phyloP scores from a whole-genome alignment of 2,329 filamentous ascomycete genomes.

The Epichloe baconii region DNA sequence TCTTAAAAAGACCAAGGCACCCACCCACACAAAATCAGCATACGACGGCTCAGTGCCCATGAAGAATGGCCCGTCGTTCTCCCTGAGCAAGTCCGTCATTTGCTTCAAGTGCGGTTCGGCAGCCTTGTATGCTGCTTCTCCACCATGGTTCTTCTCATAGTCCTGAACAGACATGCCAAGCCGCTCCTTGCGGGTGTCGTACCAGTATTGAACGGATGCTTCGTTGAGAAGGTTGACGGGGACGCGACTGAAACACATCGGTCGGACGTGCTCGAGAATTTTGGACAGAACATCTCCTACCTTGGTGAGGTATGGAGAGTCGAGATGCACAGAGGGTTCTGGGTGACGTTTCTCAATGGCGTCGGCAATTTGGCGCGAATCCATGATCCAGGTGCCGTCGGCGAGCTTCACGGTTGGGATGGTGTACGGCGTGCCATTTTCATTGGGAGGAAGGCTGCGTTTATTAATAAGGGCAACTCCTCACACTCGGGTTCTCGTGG shows the following conservation, averaged over 20 bases:
- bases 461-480: background rate
- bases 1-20: constrained; percentile 30
- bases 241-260: constrained; percentile 34
- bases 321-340: constrained; percentile 41
- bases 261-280: constrained; percentile 19
- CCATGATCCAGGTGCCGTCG: constrained; percentile 48
- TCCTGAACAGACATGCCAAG: constrained; percentile 42
- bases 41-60: constrained; percentile 41
- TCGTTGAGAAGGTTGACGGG: constrained; percentile 37
- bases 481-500: background rate
- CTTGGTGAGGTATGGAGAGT: constrained; percentile 34
- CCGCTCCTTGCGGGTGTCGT: constrained; percentile 31
- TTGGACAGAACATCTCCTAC: constrained; percentile 27
- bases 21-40: constrained; percentile 44
- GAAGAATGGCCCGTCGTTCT: constrained; percentile 49
- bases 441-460: constrained; percentile 5
- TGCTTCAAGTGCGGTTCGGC: constrained; percentile 24
- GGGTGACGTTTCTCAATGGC: constrained; percentile 47
- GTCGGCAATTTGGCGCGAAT: constrained; percentile 46
- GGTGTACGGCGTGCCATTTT: constrained; percentile 2
- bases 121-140: constrained; percentile 34
- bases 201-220: constrained; percentile 40
- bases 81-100: constrained; percentile 26
- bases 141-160: constrained; percentile 31
- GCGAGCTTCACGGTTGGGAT: constrained; percentile 41